Base-by-base conservation (phyloP, 1,284 basidiomycete species). In the Ceratobasidium papillatum region DNA sequence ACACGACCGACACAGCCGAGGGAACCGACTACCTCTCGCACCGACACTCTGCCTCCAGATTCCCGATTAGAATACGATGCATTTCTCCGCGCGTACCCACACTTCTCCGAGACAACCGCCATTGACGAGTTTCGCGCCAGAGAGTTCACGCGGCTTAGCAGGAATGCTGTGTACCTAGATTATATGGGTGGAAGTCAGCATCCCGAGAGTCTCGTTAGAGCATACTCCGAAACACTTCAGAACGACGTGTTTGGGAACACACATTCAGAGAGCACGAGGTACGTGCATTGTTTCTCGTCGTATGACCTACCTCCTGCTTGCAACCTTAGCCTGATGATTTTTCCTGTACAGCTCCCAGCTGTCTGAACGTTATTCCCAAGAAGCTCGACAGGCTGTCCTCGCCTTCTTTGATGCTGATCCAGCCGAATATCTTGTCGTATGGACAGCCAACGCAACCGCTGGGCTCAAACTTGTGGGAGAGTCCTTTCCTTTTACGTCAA, bases 381-480 rank as follows among this genome's bases (percentile, higher is more conserved):
- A 91, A 78, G 93, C 92, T 17, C 87, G 92, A 22, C 80, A 84
- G 12, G 87, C 89, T 54, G 89, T 94, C 0, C 86, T 94, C 8
- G 84, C 89, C 2, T 93, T 92, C 83, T 92, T 93, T 79, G 85
- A 86, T 52, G 92, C 91, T 14, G 86, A 91, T 4, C 85, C 86
- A n/a, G 85, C 89, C 1, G 75, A 79, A 12, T 94, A 93, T 80
- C 89, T 90, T 19, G 91, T 94, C 72, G 84, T 95, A 73, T 95
- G 94, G 81, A 94, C 94, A 4, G 83, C 90, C 7, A 94, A 94
- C 78, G 91, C 93, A 7, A 91, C 91, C 1, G 91, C 86, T 8
- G 91, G 91, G 0, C 84, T 95, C 77, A 94, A 94, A 79, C 86
- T 94, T 65, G 86, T 95, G 43, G 94, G 91, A 47, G 93, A 95